Evolutionary conservation across 176 grass and related monocot genomes (phyloP).

Genomic region (Cenchrus purpureus): DNA sequence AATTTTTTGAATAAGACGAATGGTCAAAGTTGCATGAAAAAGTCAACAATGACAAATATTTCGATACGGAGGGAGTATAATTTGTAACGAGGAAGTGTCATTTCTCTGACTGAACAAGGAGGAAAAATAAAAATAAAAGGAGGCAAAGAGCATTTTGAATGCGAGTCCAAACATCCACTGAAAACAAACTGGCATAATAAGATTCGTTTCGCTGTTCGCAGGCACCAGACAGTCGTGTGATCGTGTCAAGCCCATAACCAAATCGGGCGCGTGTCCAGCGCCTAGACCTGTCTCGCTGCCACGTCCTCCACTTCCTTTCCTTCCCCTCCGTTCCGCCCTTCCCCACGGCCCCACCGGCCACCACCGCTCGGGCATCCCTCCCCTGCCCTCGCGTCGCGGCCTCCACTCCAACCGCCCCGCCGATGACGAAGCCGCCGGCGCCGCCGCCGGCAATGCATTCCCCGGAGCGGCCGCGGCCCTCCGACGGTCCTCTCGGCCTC

Average conservation of each 20-base stretch:
- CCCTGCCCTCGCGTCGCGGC: neutral
- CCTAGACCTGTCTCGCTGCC: constrained; percentile 15
- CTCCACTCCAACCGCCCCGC: constrained; percentile 1
- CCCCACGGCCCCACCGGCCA: constrained; percentile 18
- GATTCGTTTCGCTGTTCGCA: neutral
- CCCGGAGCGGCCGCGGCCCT: constrained; percentile 15
- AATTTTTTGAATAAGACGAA: too few species aligned
- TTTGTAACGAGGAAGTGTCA: too few species aligned
- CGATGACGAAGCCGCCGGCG: constrained; percentile 28
- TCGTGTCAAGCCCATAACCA: neutral
- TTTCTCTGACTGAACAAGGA: too few species aligned
- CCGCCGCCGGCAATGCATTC: constrained; percentile 16
- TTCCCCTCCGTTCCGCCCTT: neutral
- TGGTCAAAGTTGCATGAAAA: too few species aligned
- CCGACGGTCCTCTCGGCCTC: constrained; percentile 42
- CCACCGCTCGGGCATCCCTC: neutral
- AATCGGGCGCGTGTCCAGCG: constrained; percentile 36
- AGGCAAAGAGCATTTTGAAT: neutral
- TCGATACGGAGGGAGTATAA: too few species aligned
- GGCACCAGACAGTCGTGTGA: neutral
- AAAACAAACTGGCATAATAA: neutral
- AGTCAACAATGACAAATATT: too few species aligned
- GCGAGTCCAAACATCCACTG: neutral
- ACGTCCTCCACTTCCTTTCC: constrained; percentile 10
- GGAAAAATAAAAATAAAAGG: neutral